Conservation (phyloP, 2,329 filamentous ascomycete species). For the Didymosphaeria variabile region DNA sequence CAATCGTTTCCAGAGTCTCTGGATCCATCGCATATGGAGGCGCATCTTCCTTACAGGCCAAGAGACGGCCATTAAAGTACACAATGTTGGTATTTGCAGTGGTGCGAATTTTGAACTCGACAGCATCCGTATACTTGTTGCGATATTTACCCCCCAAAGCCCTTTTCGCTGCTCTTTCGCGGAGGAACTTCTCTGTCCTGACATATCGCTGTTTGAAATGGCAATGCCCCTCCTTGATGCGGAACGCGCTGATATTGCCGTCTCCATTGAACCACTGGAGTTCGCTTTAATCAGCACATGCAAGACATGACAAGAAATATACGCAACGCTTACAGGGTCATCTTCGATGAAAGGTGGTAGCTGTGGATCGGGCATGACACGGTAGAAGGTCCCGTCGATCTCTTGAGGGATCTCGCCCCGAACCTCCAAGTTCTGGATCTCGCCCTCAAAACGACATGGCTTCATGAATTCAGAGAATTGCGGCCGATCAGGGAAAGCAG, state of each 20-base stretch:
- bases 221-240: constrained; percentile 44
- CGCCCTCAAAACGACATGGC: constrained; percentile 26
- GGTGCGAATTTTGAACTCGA: neutral
- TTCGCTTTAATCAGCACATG: neutral
- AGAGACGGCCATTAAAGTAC: constrained; percentile 23
- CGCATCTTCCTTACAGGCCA: constrained; percentile 28
- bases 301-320: neutral
- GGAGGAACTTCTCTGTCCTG: constrained; percentile 52
- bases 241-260: constrained; percentile 52
- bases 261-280: constrained; percentile 49
- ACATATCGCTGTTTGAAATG: constrained; percentile 51
- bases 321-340: constrained; percentile 12
- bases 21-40: constrained; percentile 27
- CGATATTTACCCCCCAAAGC: constrained; percentile 18
- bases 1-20: constrained; percentile 25
- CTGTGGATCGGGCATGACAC: constrained; percentile 37
- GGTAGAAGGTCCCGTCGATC: constrained; percentile 30
- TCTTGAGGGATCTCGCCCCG: constrained; percentile 24
- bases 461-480: constrained; percentile 19
- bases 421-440: constrained; percentile 22
- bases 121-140: too few species aligned
- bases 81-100: constrained; percentile 41
- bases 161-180: constrained; percentile 50
- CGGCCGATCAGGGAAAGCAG: constrained; percentile 13
- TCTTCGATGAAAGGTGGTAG: constrained; percentile 26